phyloP scores from a whole-genome alignment of 345 rosid species.

The Arabis hirsuta region DNA sequence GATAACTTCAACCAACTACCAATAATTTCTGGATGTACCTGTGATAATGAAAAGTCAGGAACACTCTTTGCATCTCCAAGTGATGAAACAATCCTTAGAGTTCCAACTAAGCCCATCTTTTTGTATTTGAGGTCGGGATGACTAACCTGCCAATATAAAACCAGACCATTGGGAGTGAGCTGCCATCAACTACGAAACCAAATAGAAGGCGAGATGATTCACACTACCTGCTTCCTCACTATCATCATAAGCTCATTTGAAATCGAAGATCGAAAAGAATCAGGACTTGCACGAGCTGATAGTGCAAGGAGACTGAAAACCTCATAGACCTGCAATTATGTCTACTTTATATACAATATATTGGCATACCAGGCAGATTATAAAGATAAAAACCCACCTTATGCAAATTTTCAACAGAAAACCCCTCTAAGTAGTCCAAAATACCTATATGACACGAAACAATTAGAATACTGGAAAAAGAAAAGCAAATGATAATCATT shows the following conservation, averaged over 20 bases:
- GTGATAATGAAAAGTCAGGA: conserved; percentile 47
- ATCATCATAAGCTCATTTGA: conserved; percentile 82
- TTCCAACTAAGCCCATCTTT: conserved; percentile 87
- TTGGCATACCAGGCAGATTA: neutral
- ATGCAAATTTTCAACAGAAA: conserved; percentile 66
- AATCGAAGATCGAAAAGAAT: conserved; percentile 59
- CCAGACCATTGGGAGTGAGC: conserved; percentile 1
- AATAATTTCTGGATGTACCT: conserved; percentile 47
- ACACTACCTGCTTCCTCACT: conserved; percentile 76
- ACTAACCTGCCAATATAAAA: conserved; percentile 55
- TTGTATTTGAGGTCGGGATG: conserved; percentile 81
- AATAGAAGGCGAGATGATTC: conserved; percentile 15
- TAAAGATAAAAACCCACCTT: conserved; percentile 52
- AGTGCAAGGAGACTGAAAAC: conserved; percentile 69
- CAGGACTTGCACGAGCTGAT: conserved; percentile 50
- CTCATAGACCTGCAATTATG: conserved; percentile 67
- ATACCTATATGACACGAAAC: conserved; percentile 53
- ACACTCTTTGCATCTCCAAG: conserved; percentile 57
- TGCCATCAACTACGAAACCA: conserved; percentile 17
- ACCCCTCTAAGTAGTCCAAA: conserved; percentile 90
- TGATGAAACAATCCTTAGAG: conserved; percentile 68
- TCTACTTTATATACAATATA: conserved; percentile 18
- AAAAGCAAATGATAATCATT: conserved; percentile 24
- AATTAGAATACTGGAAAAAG: conserved; percentile 24
- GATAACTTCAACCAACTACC: conserved; percentile 5